Base-by-base conservation (phyloP, 345 rosid genomes). In the Eutrema heterophyllum region DNA sequence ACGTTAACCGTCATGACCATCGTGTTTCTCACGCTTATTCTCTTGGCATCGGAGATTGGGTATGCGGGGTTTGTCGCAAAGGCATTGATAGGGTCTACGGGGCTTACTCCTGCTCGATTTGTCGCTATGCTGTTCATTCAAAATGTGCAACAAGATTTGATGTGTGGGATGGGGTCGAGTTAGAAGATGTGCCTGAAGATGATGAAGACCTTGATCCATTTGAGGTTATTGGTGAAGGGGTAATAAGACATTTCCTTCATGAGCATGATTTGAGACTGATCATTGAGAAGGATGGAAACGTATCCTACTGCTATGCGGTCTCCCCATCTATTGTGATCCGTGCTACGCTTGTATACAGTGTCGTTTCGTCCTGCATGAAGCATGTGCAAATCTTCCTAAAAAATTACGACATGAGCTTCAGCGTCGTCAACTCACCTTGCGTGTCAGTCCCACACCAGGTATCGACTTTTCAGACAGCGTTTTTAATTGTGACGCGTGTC, bases 391-490 rank as follows among this genome's bases (percentile, higher is more conserved):
- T 30, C 21, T 30, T 14, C 59, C 11, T 14, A 3, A 9, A 9
- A 49, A 49, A 15, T 3, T 0, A 26, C n/a, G 56, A 12, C 56
- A 51, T 26, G 56, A 51, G 55, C 10, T 51, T 9, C 6, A 10
- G 2, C 24, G 6, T 51, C 32, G 5, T 24, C 32, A 9, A 10
- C 7, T 51, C 32, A 51, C 29, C 4, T 24, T 51, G 14, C 5
- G 32, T 24, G 55, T 8, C n/a, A 4, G 10, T 21, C 7, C 32
- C 55, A 10, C 0, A 4, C 16, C 6, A 43, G 16, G 4, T 14
- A n/a, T 1, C 0, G n/a, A 1, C 1, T 3, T 1, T 5, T 0
- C 1, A 1, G 18, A n/a, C 18, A 15, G 26, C 3, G 7, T 0
- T 46, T n/a, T 46, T 3, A 0, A 1, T 6, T 46, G 51, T 46